Conservation (phyloP, 2,329 filamentous ascomycete genomes). For the Zasmidium citrigriseum region DNA sequence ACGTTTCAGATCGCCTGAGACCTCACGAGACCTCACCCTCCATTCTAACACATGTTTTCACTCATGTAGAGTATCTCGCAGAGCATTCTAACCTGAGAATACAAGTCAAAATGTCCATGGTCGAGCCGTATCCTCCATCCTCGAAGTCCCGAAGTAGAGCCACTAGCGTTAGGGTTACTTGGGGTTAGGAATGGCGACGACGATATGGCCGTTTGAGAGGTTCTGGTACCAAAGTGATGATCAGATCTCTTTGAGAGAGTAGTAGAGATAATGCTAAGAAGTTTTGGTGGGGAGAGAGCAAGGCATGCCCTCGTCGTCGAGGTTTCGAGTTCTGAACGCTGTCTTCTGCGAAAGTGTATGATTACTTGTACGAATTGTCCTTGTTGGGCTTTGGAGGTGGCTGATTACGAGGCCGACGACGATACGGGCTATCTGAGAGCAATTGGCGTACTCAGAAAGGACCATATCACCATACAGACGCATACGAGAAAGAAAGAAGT, state of each 20-base stretch:
- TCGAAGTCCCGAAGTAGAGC: background rate
- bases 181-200: background rate
- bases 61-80: no score
- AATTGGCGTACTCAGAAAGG: background rate
- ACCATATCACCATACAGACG: background rate
- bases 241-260: background rate
- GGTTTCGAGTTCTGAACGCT: background rate
- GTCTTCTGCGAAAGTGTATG: background rate
- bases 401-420: background rate
- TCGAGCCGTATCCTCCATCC: no score
- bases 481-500: background rate
- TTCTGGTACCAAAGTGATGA: background rate
- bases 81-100: no score
- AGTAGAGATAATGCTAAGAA: background rate
- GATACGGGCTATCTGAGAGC: background rate
- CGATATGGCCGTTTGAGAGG: background rate
- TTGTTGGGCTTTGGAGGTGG: slow-evolving; percentile 1
- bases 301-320: background rate
- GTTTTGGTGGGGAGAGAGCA: background rate
- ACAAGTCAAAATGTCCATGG: no score
- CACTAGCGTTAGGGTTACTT: background rate
- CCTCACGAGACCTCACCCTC: background rate
- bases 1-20: no score
- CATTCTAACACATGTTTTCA: no score
- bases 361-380: background rate